Conservation (phyloP, 441 rosid genomes). For the Erodium trifolium region DNA sequence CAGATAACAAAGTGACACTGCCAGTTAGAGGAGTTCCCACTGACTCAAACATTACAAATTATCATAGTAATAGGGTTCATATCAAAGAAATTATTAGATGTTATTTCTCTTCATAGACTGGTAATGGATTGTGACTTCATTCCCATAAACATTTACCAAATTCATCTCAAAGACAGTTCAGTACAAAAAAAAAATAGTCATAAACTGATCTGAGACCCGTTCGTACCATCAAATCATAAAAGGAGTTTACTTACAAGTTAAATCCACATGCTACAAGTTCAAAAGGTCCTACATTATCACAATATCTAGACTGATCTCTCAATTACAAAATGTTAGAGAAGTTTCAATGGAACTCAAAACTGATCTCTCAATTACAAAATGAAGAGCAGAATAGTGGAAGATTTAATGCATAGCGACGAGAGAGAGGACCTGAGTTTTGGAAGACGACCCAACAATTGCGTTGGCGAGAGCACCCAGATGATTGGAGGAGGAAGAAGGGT, state of each 20-base stretch:
- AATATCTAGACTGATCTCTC: background rate
- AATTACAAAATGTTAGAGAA: background rate
- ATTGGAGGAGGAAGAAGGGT: conserved; percentile 81
- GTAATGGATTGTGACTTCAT: background rate
- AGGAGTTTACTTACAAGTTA: background rate
- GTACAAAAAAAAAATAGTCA: background rate
- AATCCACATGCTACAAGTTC: background rate
- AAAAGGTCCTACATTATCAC: background rate
- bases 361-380: background rate
- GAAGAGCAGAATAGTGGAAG: background rate
- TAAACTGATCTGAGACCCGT: background rate
- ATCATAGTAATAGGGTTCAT: background rate
- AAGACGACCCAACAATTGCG: conserved; percentile 76
- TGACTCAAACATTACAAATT: no score
- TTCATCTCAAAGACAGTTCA: no score
- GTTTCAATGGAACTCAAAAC: background rate
- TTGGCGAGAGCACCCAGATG: conserved; percentile 92
- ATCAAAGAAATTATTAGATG: background rate
- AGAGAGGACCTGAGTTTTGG: conserved; percentile 62
- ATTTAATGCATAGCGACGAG: background rate
- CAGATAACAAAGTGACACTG: background rate
- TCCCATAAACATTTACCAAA: background rate
- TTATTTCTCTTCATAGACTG: background rate
- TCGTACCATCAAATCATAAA: background rate
- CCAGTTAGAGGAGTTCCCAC: no score